phyloP scores from a whole-genome alignment of 345 rosid genomes.

The Hibiscus mutabilis region DNA sequence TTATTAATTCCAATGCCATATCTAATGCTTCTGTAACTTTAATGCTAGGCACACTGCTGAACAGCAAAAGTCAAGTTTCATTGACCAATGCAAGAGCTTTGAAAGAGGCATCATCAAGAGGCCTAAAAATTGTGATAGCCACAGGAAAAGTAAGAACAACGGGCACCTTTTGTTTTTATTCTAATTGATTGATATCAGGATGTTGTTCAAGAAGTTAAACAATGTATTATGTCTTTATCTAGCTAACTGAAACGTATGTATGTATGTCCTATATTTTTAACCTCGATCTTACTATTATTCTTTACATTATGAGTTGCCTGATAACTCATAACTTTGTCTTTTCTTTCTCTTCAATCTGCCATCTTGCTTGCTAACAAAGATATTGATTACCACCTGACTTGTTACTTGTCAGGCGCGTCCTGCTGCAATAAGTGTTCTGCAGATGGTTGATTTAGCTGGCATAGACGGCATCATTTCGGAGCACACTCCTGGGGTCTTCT shows the following conservation, averaged over 20 bases:
- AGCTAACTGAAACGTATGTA: not conserved
- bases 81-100: slow-evolving; percentile 64
- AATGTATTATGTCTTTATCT: not conserved
- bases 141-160: slow-evolving; percentile 73
- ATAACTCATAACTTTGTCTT: not conserved
- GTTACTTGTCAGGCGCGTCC: slow-evolving; percentile 61
- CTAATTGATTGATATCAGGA: slow-evolving; percentile 1
- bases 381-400: slow-evolving; percentile 17
- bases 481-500: slow-evolving; percentile 76
- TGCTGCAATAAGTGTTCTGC: slow-evolving; percentile 51
- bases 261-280: not conserved
- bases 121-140: slow-evolving; percentile 83
- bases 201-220: not conserved
- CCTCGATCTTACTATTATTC: not conserved
- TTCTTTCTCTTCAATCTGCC: not conserved
- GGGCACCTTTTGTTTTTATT: not conserved
- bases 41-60: slow-evolving; percentile 66
- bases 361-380: slow-evolving; percentile 10
- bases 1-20: slow-evolving; percentile 4
- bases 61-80: slow-evolving; percentile 69
- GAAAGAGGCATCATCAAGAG: slow-evolving; percentile 77
- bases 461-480: slow-evolving; percentile 67
- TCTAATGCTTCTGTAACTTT: slow-evolving; percentile 18
- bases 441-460: slow-evolving; percentile 67
- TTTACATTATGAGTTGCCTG: not conserved